These are phyloP conservation scores for Colletotrichum godetiae DNA, from an alignment of 2,329 filamentous ascomycete species.

Conservation along the genomic window DNA sequence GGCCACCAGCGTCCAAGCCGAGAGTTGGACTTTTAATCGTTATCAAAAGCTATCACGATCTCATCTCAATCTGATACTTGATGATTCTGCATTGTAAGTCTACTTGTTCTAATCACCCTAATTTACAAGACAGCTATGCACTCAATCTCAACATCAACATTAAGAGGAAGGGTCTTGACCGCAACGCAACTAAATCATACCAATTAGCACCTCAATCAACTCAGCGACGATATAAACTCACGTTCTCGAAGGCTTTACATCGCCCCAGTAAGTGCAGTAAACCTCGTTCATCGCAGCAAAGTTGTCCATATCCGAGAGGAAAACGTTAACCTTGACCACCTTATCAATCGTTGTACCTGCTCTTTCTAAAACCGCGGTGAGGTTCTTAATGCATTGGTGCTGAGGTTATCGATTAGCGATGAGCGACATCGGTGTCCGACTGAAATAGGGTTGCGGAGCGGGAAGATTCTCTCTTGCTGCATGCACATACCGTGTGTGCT, in stretches of 20 bases:
- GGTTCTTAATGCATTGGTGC: constrained; percentile 76
- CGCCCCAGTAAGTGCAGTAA: constrained; percentile 76
- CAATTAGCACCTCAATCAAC: background rate
- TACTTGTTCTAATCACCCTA: background rate
- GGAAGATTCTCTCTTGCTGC: background rate
- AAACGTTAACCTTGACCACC: constrained; percentile 80
- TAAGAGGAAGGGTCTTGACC: constrained; percentile 46
- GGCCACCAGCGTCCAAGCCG: no score
- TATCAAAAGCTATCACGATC: background rate
- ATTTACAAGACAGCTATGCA: constrained; percentile 46
- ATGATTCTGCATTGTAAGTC: no score
- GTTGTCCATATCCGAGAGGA: constrained; percentile 78
- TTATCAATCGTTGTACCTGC: constrained; percentile 73
- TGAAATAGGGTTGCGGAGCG: background rate
- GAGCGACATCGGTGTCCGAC: background rate
- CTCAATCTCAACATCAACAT: constrained; percentile 49
- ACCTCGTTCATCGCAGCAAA: constrained; percentile 81
- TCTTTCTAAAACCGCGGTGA: constrained; percentile 75
- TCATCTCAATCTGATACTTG: background rate
- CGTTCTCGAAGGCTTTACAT: constrained; percentile 58
- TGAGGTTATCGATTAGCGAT: constrained; percentile 34
- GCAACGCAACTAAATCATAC: constrained; percentile 45
- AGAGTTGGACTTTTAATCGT: no score
- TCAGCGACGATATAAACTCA: constrained; percentile 39
- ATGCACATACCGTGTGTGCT: constrained; percentile 65